A percentile compares a stretch with the other conserved stretches of the same genome.
These are phyloP conservation scores for Melocanna baccifera DNA, from an alignment of 176 grass and related monocot species.

Conservation along the genomic window DNA sequence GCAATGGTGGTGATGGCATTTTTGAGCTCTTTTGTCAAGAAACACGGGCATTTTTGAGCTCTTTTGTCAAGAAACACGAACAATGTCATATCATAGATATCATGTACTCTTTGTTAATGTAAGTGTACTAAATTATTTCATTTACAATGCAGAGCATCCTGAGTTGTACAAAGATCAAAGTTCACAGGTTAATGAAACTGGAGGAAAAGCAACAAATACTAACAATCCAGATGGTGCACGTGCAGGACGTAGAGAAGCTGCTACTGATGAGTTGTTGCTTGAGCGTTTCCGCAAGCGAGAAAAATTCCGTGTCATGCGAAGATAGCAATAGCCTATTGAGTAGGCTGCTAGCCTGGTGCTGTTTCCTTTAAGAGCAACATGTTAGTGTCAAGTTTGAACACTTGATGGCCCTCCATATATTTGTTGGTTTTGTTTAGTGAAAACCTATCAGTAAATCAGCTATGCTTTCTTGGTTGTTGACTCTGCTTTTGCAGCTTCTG, in stretches of 20 bases:
- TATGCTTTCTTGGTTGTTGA: not conserved
- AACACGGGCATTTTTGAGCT: not conserved
- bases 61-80: not conserved
- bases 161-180: slow-evolving; percentile 57
- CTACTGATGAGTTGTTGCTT: slow-evolving; percentile 74
- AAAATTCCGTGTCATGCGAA: slow-evolving; percentile 64
- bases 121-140: slow-evolving; percentile 11
- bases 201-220: slow-evolving; percentile 41
- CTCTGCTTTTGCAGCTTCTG: slow-evolving; percentile 4
- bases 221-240: slow-evolving; percentile 42
- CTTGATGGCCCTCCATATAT: not conserved
- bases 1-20: not conserved
- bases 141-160: slow-evolving; percentile 51
- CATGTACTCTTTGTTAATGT: slow-evolving; percentile 2
- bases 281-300: slow-evolving; percentile 75
- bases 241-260: slow-evolving; percentile 59
- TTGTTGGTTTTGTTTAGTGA: not conserved
- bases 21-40: not conserved
- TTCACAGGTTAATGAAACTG: slow-evolving; percentile 30
- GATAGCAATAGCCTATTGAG: slow-evolving; percentile 30
- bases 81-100: not conserved
- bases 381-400: not conserved
- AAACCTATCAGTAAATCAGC: not conserved
- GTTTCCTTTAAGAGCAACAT: slow-evolving; percentile 4
- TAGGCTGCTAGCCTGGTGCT: not conserved